Base-by-base conservation (phyloP, 805 yeast species). In the Candida pseudoglaebosa region DNA sequence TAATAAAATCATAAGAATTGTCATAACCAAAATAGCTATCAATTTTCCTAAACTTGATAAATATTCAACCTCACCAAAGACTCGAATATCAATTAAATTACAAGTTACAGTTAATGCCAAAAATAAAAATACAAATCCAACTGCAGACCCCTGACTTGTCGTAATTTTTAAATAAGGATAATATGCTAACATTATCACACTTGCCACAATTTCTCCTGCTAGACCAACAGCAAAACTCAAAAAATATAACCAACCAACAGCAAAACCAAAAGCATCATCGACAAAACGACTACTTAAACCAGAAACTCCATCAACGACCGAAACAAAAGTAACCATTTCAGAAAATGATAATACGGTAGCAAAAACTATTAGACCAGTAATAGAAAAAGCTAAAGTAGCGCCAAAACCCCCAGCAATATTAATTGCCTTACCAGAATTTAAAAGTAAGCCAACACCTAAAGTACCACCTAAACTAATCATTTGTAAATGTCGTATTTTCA, bases 401-500 rank as follows among this genome's bases (percentile, higher is more conserved):
- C 95, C 95, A 37, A 84, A 62, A 1, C 91, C 91, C 2, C 95
- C 95, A 2, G 85, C 83, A 13, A 80, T 78, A 14, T 80, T 70
- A 37, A 84, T 71, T 0, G 88, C 84, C 50, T 83, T 81, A 3
- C 93, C 90, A 5, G 84, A 75, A 31, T 81, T 77, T 17, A 84
- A 61, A 40, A 82, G 71, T 14, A 84, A 58, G 0, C 95, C 93
- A 12, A 84, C 91, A 1, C 93, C 93, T 4, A 84, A 57, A 0
- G 90, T 82, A 2, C 89, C 91, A 2, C 89, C 88, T 21, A 85
- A 65, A 0, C 90, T 84, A 34, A 84, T 80, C 80, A 84, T 82
- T 52, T 84, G 89, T 14, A 84, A 60, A 56, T 84, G 91, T 16
- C 88, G 61, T 20, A 79, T 77, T 38, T 73, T 72, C 32, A 84